Conservation (phyloP, 257 asterid species). For the Verbena officinalis region DNA sequence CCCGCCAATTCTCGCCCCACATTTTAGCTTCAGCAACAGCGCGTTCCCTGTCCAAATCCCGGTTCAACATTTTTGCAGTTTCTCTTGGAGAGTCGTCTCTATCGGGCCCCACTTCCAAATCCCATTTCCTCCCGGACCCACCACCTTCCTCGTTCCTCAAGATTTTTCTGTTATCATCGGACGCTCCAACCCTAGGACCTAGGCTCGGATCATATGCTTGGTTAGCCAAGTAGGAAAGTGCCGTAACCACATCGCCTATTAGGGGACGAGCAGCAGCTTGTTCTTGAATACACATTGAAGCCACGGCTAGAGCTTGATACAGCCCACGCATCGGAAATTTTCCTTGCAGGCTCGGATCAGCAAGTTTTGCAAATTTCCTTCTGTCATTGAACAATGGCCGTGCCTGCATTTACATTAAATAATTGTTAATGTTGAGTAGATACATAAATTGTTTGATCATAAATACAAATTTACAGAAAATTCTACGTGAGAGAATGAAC, state of each 20-base stretch:
- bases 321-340: conserved; percentile 88
- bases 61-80: conserved; percentile 61
- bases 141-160: conserved; percentile 75
- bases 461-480: background rate
- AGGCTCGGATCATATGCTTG: conserved; percentile 68
- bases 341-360: conserved; percentile 87
- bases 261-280: conserved; percentile 98
- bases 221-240: conserved; percentile 88
- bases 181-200: conserved; percentile 37
- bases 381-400: conserved; percentile 91
- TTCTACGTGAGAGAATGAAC: too few species aligned
- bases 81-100: conserved; percentile 84
- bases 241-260: conserved; percentile 94
- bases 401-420: conserved; percentile 57
- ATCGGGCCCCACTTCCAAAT: conserved; percentile 66
- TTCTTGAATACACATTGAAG: conserved; percentile 96
- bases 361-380: conserved; percentile 73
- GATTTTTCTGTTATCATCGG: conserved; percentile 51
- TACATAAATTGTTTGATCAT: background rate
- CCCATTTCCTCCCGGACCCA: conserved; percentile 79
- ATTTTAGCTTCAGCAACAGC: conserved; percentile 98
- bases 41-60: conserved; percentile 84
- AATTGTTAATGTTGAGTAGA: background rate
- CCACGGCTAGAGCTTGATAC: conserved; percentile 96
- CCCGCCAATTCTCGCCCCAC: conserved; percentile 99